Base-by-base conservation (phyloP, 2,329 filamentous ascomycete species). In the Cercospora zeina region DNA sequence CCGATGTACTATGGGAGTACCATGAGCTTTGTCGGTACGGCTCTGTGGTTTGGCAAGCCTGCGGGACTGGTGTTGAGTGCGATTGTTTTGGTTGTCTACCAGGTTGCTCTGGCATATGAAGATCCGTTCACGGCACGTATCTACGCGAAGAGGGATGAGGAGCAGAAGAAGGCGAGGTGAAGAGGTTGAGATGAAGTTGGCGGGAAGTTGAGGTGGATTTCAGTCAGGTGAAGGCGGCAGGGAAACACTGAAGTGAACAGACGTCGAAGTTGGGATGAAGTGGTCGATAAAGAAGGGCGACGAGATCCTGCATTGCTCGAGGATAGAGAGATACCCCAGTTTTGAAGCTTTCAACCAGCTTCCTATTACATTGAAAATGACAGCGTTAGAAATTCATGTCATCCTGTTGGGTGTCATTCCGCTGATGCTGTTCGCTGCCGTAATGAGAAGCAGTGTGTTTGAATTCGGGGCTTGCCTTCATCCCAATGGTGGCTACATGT, bases 1-100 rank as follows among this genome's bases (percentile, higher is more conserved):
- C 95, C 95, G 65, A 99, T 99, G 95, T 99, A 99, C 82, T 90
- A 92, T 80, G 95, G 95, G 62, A 91, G 88, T 65, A 95, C 93
- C 24, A 83, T 96, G 83, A 93, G 89, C 79, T 99, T 99, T 79
- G 79, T 97, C 61, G 95, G 91, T 24, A 90, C 89, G 1, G 91
- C 93, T 4, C 78, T 99, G 62, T 86, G 91, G 75, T 91, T 87
- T 72, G 92, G 90, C 59, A 95, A 92, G 79, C 92, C 92, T 0
- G 95, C 93, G 0, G 95, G 95, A 1, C 69, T 97, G 37, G 72
- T 93, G 55, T 76, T 97, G 70, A 92, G 91, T 0, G 81, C 76
- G 14, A 83, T 90, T 79, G 93, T 97, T 13, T 84, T 89, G 69
- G 72, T 88, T 27, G 85, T 91, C 61, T 97, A 97, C 77, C 81